Conservation (phyloP, 106 monocot genomes). For the Platanthera zijinensis region DNA sequence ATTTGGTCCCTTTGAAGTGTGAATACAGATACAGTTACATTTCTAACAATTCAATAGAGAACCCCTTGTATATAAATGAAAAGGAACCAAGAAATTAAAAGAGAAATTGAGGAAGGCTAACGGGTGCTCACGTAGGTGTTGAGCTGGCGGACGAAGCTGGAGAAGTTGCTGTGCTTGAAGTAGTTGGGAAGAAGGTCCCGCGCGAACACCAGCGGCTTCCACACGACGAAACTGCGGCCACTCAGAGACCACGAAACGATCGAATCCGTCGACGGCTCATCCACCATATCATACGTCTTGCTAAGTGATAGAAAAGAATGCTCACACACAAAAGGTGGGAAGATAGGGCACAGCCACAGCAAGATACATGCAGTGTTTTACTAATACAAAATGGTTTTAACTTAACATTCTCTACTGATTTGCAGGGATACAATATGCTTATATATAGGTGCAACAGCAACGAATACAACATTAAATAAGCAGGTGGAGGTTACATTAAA, state of each 20-base stretch:
- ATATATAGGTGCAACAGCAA: no score
- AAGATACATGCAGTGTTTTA: no score
- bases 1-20: no score
- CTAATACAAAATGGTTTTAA: no score
- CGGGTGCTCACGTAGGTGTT: constrained; percentile 41
- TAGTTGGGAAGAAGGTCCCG: constrained; percentile 13
- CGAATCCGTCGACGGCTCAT: not conserved
- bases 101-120: not conserved
- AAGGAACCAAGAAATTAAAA: not conserved
- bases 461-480: no score
- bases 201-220: not conserved
- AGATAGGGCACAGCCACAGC: no score
- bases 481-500: no score
- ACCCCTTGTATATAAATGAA: no score
- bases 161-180: constrained; percentile 83
- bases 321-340: no score
- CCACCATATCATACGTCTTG: not conserved
- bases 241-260: not conserved
- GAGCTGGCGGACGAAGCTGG: constrained; percentile 79
- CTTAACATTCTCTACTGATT: no score
- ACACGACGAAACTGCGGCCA: not conserved
- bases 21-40: no score
- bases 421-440: no score
- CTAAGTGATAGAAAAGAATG: not conserved
- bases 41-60: not conserved